Conservation (phyloP, 352 stramenopile genomes). For the Pythium brachiatum region DNA sequence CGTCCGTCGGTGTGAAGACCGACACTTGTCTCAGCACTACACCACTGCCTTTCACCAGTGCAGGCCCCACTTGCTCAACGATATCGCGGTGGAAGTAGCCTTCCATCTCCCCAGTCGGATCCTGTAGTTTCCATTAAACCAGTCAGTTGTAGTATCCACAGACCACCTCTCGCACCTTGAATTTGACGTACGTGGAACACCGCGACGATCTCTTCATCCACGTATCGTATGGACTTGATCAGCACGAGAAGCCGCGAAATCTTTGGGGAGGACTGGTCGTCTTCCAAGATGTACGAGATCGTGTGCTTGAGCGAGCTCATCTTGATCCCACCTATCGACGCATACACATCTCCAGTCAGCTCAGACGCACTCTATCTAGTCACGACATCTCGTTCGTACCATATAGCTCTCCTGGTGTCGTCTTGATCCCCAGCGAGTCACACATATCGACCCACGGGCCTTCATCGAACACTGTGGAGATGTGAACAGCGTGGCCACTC, state of each 20-base stretch:
- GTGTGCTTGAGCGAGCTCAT: slow-evolving; percentile 63
- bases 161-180: background rate
- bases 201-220: slow-evolving; percentile 80
- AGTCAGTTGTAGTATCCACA: background rate
- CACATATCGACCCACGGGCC: slow-evolving; percentile 85
- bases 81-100: slow-evolving; percentile 82
- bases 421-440: slow-evolving; percentile 44
- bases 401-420: slow-evolving; percentile 55
- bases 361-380: no score
- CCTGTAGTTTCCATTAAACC: slow-evolving; percentile 29
- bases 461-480: slow-evolving; percentile 75
- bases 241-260: slow-evolving; percentile 65
- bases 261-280: slow-evolving; percentile 56
- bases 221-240: slow-evolving; percentile 78
- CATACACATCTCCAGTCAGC: background rate
- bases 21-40: slow-evolving; percentile 71
- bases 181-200: slow-evolving; percentile 56
- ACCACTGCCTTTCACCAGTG: slow-evolving; percentile 43
- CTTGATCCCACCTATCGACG: slow-evolving; percentile 52
- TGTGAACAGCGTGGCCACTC: slow-evolving; percentile 37
- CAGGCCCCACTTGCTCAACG: slow-evolving; percentile 64
- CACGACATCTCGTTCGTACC: no score
- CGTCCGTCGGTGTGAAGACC: slow-evolving; percentile 57
- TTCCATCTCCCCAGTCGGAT: slow-evolving; percentile 72
- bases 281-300: slow-evolving; percentile 53